These are phyloP conservation scores for Neocallimastix lanati DNA, from an alignment of 192 early-diverging fungal genomes.

Conservation along the genomic window DNA sequence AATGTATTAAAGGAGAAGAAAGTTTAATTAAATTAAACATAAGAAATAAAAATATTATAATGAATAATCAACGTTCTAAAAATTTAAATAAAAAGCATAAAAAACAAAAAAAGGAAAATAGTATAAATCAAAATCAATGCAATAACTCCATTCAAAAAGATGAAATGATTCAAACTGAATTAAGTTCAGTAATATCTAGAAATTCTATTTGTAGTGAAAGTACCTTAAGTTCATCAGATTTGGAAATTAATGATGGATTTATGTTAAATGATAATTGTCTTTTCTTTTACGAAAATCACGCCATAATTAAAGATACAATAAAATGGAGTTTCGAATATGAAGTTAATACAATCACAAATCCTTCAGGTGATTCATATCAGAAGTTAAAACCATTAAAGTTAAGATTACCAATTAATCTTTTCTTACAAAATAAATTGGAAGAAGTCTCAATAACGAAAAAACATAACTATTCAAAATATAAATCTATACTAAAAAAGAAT, in stretches of 20 bases:
- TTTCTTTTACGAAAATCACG: neutral
- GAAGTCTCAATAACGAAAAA: neutral
- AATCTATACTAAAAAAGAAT: neutral
- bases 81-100: no score
- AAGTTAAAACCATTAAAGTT: neutral
- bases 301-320: neutral
- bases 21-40: neutral
- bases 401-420: neutral
- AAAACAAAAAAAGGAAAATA: no score
- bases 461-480: neutral
- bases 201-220: neutral
- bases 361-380: neutral
- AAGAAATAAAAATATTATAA: neutral
- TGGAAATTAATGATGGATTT: neutral
- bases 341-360: neutral
- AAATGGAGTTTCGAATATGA: neutral
- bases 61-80: neutral
- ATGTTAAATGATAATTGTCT: neutral
- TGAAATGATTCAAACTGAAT: neutral
- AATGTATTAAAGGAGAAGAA: neutral
- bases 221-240: neutral
- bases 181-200: neutral
- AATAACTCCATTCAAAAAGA: neutral
- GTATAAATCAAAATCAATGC: no score
- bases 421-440: neutral